Percentiles rank a stretch among this genome's conserved stretches.
Evolutionary conservation across 106 monocot genomes (phyloP).

Genomic region (Agapanthus africanus): DNA sequence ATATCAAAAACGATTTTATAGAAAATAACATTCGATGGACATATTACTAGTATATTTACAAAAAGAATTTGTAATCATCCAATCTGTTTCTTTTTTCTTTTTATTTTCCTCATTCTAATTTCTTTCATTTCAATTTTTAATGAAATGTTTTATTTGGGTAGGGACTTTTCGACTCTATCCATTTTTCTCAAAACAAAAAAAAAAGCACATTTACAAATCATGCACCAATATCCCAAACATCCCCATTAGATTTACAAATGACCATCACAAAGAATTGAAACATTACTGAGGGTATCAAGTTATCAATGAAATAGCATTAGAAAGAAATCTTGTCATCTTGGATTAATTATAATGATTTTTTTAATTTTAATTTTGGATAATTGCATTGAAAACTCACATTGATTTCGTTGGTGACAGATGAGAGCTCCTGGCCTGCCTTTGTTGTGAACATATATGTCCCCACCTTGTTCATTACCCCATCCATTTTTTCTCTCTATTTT

Average conservation of each 20-base stretch:
- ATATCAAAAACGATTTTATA: too few relatives aligned
- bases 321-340: neutral
- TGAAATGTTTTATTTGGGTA: too few relatives aligned
- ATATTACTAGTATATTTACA: neutral
- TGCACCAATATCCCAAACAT: neutral
- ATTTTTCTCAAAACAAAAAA: too few relatives aligned
- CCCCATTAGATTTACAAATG: neutral
- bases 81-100: too few relatives aligned
- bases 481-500: neutral
- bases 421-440: constrained; percentile 4
- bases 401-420: constrained; percentile 5
- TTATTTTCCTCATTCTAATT: too few relatives aligned
- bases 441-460: constrained; percentile 3
- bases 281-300: too few relatives aligned
- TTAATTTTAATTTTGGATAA: neutral
- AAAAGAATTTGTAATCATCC: too few relatives aligned
- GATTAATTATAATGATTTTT: neutral
- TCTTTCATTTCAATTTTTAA: too few relatives aligned
- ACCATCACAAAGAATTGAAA: too few relatives aligned
- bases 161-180: too few relatives aligned
- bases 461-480: constrained; percentile 1
- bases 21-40: too few relatives aligned
- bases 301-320: neutral
- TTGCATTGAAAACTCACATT: neutral
- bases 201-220: too few relatives aligned